phyloP scores from a whole-genome alignment of 2,329 filamentous ascomycete species.

The Calycina herbarum region DNA sequence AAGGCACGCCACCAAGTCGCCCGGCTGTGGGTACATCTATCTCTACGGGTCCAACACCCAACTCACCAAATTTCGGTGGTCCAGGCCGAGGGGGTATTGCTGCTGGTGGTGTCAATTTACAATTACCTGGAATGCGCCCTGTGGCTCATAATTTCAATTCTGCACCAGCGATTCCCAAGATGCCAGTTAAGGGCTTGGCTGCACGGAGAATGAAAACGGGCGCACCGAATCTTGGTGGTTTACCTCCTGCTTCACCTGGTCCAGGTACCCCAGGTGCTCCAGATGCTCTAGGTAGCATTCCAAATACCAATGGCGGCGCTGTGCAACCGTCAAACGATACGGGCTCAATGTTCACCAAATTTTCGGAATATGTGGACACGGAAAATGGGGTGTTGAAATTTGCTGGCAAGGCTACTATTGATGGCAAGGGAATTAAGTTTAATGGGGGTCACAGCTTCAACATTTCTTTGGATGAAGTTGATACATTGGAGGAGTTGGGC shows the following conservation, averaged over 20 bases:
- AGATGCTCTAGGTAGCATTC: conserved; percentile 24
- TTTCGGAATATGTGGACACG: conserved; percentile 82
- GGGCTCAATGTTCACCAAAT: conserved; percentile 62
- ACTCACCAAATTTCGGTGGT: conserved; percentile 21
- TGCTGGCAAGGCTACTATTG: conserved; percentile 87
- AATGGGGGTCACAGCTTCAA: conserved; percentile 84
- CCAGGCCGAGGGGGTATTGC: conserved; percentile 38
- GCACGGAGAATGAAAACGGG: conserved; percentile 56
- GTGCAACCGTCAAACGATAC: conserved; percentile 22
- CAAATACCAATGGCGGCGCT: conserved; percentile 24
- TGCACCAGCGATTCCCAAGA: conserved; percentile 49
- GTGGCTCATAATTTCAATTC: conserved; percentile 48
- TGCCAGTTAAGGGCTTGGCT: conserved; percentile 56
- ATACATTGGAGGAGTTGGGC: conserved; percentile 87
- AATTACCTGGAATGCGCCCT: conserved; percentile 45
- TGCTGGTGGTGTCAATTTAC: conserved; percentile 42
- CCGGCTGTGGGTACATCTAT: conserved; percentile 31
- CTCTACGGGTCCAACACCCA: conserved; percentile 41
- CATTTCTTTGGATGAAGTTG: conserved; percentile 94
- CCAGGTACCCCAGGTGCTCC: conserved; percentile 20
- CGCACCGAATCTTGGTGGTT: conserved; percentile 55
- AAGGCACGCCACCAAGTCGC: conserved; percentile 51
- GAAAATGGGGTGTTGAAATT: conserved; percentile 91
- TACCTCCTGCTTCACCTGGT: conserved; percentile 26
- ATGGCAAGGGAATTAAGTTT: conserved; percentile 88